Percentiles rank a stretch among this genome's conserved stretches.
Conservation (phyloP, 345 rosid species). For the sweet orange (Citrus sinensis) region DVS_A1.0 CM039163.1:34665501-34666000, state of each 20-base stretch:
- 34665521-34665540: too few species aligned
- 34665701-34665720: rapidly evolving
- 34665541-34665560: too few species aligned
- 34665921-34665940: not conserved
- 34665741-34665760: not conserved
- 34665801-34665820: rapidly evolving
- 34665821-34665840: not conserved
- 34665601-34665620: too few species aligned
- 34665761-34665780: not conserved
- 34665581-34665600: too few species aligned
- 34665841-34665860: rapidly evolving
- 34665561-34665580: too few species aligned
- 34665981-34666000: not conserved
- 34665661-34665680: not conserved
- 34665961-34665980: not conserved
- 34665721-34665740: not conserved
- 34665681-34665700: not conserved
- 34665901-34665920: not conserved
- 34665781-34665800: not conserved
- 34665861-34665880: rapidly evolving
- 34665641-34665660: too few species aligned
- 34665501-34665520: too few species aligned
- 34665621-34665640: too few species aligned
- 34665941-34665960: not conserved
- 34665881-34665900: not conserved